Evolutionary conservation across 768 basidiomycete species (phyloP).

Genomic region (Tylopilus rubrobrunneus): DNA sequence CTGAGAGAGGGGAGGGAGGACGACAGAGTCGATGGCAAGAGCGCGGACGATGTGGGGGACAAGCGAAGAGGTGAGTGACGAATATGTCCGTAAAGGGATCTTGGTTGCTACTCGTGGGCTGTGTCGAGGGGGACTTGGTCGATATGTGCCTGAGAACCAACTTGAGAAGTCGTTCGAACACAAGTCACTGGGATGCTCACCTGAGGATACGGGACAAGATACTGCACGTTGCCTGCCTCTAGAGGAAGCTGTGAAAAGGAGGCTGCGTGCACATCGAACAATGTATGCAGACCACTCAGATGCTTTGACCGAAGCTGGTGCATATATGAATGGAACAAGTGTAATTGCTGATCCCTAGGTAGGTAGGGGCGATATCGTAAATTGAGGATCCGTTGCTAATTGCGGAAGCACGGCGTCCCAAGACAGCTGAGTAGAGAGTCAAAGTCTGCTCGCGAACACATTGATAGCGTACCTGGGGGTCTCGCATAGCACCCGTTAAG

Average conservation of each 20-base stretch:
- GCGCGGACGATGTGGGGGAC: too few species aligned
- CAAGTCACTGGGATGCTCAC: too few species aligned
- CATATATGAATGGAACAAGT: conserved; percentile 75
- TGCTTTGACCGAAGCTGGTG: conserved; percentile 68
- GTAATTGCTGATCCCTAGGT: conserved; percentile 59
- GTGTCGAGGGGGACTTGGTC: too few species aligned
- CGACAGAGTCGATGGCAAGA: too few species aligned
- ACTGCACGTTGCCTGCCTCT: too few species aligned
- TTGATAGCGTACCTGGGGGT: conserved; percentile 73
- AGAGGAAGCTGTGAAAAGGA: conserved; percentile 60
- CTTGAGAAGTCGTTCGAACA: too few species aligned
- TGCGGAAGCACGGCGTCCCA: conserved; percentile 70
- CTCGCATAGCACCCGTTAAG: conserved; percentile 85
- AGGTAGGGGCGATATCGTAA: conserved; percentile 67
- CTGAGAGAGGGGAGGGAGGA: too few species aligned
- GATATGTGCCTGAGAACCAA: too few species aligned
- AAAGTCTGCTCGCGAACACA: conserved; percentile 30
- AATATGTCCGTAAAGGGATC: too few species aligned
- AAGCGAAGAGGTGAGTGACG: too few species aligned
- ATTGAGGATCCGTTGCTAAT: conserved; percentile 78
- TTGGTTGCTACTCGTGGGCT: too few species aligned
- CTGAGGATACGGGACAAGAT: too few species aligned
- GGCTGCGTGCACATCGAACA: conserved; percentile 70
- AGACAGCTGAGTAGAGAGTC: conserved; percentile 49
- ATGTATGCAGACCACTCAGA: conserved; percentile 53